A percentile compares a stretch with the other conserved stretches of the same genome.
These are phyloP conservation scores for Euphorbia tirucalli DNA, from an alignment of 345 rosid species.

Conservation along the genomic window DNA sequence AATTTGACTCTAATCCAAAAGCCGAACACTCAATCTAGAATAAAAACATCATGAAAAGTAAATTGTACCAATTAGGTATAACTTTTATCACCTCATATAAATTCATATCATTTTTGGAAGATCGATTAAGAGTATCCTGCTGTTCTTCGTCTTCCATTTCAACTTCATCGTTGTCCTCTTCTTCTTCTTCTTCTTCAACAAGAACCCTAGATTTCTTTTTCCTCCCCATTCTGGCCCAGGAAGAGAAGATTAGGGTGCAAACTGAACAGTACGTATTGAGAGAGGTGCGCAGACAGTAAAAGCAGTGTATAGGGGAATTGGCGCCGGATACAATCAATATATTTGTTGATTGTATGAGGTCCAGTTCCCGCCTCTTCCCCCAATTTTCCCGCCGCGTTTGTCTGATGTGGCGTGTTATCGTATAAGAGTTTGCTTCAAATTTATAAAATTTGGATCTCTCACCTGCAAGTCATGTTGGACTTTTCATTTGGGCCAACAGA, in stretches of 20 bases:
- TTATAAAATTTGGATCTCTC: background rate
- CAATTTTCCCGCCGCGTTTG: constrained; percentile 14
- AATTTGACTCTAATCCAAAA: background rate
- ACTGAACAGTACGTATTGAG: background rate
- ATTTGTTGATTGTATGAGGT: background rate
- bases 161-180: constrained; percentile 24
- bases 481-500: background rate
- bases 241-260: background rate
- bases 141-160: constrained; percentile 36
- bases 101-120: constrained; percentile 33
- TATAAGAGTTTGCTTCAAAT: background rate
- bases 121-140: constrained; percentile 16
- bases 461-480: background rate
- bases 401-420: background rate
- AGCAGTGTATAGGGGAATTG: no score
- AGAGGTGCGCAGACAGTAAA: no score
- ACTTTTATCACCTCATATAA: constrained; percentile 54
- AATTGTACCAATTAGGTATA: background rate
- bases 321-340: no score
- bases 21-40: background rate
- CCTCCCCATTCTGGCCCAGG: constrained; percentile 47
- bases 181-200: constrained; percentile 31
- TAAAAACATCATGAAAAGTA: background rate
- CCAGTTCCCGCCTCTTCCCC: constrained; percentile 10
- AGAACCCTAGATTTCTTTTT: constrained; percentile 56